Evolutionary conservation across 768 basidiomycete genomes (phyloP).

Genomic region (Mycena epipterygia): DNA sequence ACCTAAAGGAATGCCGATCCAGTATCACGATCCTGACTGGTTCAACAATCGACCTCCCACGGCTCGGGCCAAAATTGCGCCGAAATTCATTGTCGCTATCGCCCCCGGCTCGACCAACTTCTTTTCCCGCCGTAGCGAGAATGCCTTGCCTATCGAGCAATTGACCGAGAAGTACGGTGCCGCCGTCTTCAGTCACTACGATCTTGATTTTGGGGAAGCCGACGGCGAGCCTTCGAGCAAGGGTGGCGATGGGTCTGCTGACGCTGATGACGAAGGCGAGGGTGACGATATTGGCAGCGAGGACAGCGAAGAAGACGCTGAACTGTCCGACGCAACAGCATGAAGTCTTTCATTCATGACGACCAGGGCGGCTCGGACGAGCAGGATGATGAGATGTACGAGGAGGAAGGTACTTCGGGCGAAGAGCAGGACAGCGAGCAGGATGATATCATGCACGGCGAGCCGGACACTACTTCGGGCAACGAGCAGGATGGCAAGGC

Average conservation of each 20-base stretch:
- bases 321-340: not conserved
- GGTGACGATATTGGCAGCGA: slow-evolving; percentile 10
- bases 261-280: slow-evolving; percentile 17
- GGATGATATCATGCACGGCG: not conserved
- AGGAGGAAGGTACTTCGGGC: not conserved
- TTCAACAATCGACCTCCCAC: slow-evolving; percentile 8
- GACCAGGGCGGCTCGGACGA: not conserved
- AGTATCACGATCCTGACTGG: slow-evolving; percentile 3
- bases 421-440: not conserved
- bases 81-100: not conserved
- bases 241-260: not conserved
- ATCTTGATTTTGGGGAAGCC: slow-evolving; percentile 5
- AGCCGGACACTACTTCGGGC: not conserved
- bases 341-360: not conserved
- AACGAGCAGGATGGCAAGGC: not conserved
- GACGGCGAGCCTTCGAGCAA: not conserved
- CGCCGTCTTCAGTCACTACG: not conserved
- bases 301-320: slow-evolving; percentile 1
- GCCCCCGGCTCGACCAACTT: slow-evolving; percentile 1
- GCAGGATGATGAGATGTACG: not conserved
- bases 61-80: not conserved
- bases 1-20: slow-evolving; percentile 15
- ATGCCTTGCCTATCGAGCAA: not conserved
- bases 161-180: slow-evolving; percentile 4
- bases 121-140: slow-evolving; percentile 3